A percentile compares a stretch with the other conserved stretches of the same genome.
Conservation (phyloP, 78 protist genomes). For the Dictyostelium capitatum region DNA sequence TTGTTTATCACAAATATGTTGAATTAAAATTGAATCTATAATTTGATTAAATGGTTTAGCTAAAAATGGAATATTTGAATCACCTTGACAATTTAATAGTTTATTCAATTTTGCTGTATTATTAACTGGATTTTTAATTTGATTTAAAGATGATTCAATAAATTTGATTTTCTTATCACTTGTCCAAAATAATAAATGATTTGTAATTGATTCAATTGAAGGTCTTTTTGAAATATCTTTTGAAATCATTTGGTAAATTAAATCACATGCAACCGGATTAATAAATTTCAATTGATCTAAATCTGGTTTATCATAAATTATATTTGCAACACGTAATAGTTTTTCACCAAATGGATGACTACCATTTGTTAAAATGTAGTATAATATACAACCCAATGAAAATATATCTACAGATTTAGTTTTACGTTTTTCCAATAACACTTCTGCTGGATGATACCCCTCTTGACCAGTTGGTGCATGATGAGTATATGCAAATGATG, state of each 20-base stretch:
- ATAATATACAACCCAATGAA: slow-evolving; percentile 61
- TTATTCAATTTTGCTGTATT: not conserved
- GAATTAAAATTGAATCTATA: slow-evolving; percentile 7
- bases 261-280: not conserved
- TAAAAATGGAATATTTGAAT: not conserved
- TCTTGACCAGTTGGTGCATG: slow-evolving; percentile 75
- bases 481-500: slow-evolving; percentile 30
- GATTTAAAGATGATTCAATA: slow-evolving; percentile 25
- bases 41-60: slow-evolving; percentile 55
- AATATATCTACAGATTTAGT: slow-evolving; percentile 62
- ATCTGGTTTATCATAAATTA: slow-evolving; percentile 12
- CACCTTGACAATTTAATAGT: not conserved
- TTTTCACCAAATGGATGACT: slow-evolving; percentile 73
- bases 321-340: slow-evolving; percentile 32
- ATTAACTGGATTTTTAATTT: not conserved
- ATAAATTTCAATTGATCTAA: not conserved
- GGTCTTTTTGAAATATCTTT: slow-evolving; percentile 31
- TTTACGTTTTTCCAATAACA: slow-evolving; percentile 45
- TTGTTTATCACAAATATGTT: not conserved
- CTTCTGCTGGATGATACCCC: slow-evolving; percentile 74
- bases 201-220: not conserved
- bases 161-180: slow-evolving; percentile 17
- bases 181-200: slow-evolving; percentile 58
- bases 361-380: slow-evolving; percentile 32
- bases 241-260: slow-evolving; percentile 19